Percentiles rank a stretch among this genome's conserved stretches.
phyloP scores from a whole-genome alignment of 2,329 filamentous ascomycete genomes.

The Colletotrichum eleusines region DNA sequence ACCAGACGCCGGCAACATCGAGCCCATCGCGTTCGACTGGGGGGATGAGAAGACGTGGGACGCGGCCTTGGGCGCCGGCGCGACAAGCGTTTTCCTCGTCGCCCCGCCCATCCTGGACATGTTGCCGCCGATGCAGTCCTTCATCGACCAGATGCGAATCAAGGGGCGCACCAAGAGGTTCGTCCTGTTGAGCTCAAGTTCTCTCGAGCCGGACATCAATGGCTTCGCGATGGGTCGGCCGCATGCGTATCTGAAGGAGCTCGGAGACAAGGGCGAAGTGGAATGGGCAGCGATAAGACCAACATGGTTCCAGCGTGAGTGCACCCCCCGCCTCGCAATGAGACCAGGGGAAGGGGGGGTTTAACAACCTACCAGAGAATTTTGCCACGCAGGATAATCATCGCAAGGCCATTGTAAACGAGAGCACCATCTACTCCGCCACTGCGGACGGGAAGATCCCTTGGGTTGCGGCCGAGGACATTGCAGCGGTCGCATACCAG shows the following conservation, averaged over 20 bases:
- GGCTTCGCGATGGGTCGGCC: conserved; percentile 52
- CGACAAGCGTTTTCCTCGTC: conserved; percentile 54
- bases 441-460: conserved; percentile 58
- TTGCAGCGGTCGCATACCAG: conserved; percentile 58
- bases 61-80: conserved; percentile 47
- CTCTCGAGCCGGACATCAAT: conserved; percentile 49
- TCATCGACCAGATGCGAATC: conserved; percentile 55
- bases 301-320: conserved; percentile 62
- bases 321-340: background rate
- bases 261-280: conserved; percentile 50
- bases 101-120: conserved; percentile 51
- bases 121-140: conserved; percentile 52
- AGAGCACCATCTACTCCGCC: conserved; percentile 58
- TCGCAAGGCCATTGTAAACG: conserved; percentile 50
- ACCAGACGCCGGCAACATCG: conserved; percentile 33
- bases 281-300: conserved; percentile 59
- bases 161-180: conserved; percentile 55
- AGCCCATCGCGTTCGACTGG: conserved; percentile 59
- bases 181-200: conserved; percentile 57
- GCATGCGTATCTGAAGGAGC: conserved; percentile 53
- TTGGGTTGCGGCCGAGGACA: conserved; percentile 60
- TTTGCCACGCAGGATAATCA: conserved; percentile 51
- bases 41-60: conserved; percentile 55
- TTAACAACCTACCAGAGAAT: conserved; percentile 54
- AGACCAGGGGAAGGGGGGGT: too few relatives aligned